Percentiles rank a stretch among this genome's conserved stretches.
Evolutionary conservation across 192 early-diverging fungal genomes (phyloP).

Genomic region (Umbelopsis vinacea): DNA sequence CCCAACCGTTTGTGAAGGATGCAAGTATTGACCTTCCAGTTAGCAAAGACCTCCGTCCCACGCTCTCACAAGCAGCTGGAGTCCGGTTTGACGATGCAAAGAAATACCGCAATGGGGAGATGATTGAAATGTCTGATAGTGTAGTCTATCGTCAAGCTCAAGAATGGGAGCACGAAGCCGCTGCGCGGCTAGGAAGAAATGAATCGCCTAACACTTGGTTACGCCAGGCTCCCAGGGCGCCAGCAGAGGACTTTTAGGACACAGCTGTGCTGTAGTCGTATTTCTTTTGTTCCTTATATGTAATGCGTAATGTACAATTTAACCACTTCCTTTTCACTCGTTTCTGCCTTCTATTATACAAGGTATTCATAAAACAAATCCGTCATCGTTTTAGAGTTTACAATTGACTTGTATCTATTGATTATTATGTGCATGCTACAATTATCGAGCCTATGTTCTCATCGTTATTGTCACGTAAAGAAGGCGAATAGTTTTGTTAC

Average conservation of each 20-base stretch:
- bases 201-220: slow-evolving; percentile 6
- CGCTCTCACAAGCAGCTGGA: slow-evolving; percentile 10
- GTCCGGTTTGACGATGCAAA: not conserved
- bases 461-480: too few species aligned
- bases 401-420: too few species aligned
- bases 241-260: not conserved
- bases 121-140: not conserved
- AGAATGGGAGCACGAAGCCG: slow-evolving; percentile 21
- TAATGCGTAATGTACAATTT: slow-evolving; percentile 11
- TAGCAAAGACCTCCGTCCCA: not conserved
- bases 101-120: slow-evolving; percentile 2
- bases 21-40: not conserved
- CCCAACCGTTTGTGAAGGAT: not conserved
- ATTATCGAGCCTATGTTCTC: too few species aligned
- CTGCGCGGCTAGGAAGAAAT: slow-evolving; percentile 5
- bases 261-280: slow-evolving; percentile 17
- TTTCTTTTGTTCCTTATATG: not conserved
- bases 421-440: too few species aligned
- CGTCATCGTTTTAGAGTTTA: too few species aligned
- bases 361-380: too few species aligned
- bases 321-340: not conserved
- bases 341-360: too few species aligned
- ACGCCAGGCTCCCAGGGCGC: not conserved
- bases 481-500: too few species aligned
- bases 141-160: slow-evolving; percentile 13